phyloP scores from a whole-genome alignment of 495 filamentous ascomycete genomes.

The Parathielavia appendiculata region DNA sequence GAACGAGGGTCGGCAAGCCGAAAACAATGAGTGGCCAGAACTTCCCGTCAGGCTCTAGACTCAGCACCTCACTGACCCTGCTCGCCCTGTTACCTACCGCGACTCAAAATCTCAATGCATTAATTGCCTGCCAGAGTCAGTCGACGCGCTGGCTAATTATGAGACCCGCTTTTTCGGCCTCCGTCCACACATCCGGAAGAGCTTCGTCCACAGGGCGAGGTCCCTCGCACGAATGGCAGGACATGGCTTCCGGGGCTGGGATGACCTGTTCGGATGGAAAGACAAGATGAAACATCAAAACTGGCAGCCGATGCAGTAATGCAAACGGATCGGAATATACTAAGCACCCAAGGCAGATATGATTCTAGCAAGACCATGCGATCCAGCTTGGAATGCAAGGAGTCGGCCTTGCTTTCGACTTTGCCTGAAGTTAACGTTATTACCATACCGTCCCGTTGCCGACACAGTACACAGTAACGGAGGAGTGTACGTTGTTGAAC shows the following conservation, averaged over 20 bases:
- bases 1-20: constrained; percentile 1
- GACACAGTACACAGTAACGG: neutral
- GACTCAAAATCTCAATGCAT: constrained; percentile 4
- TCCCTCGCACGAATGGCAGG: neutral
- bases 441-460: too few relatives aligned
- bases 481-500: neutral
- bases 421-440: too few relatives aligned
- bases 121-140: too few relatives aligned
- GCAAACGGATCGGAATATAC: constrained; percentile 1
- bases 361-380: neutral
- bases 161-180: neutral
- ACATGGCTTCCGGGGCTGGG: neutral
- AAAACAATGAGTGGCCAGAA: constrained; percentile 7
- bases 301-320: neutral
- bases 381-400: too few relatives aligned
- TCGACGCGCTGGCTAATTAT: constrained; percentile 1
- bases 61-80: too few relatives aligned
- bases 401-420: too few relatives aligned
- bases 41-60: too few relatives aligned
- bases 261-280: neutral
- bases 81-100: too few relatives aligned
- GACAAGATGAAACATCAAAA: neutral
- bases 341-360: neutral
- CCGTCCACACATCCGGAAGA: neutral
- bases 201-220: neutral